Conservation (phyloP, 2,329 filamentous ascomycete genomes). For the Aspergillus phoenicis region DNA sequence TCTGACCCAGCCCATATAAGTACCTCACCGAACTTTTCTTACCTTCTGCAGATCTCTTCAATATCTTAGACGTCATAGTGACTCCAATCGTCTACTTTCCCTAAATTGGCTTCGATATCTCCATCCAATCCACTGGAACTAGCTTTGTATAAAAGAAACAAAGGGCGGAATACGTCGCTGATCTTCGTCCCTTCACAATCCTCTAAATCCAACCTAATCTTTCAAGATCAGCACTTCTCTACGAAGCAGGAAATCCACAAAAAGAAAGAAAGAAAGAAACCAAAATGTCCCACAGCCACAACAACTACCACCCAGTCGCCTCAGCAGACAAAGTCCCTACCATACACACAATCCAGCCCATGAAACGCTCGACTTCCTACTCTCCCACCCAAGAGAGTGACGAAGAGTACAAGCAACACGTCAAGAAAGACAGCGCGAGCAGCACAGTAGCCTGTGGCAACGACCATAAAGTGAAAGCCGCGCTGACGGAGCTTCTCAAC, state of each 20-base stretch:
- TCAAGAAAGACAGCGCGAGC: background rate
- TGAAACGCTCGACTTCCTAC: conserved; percentile 20
- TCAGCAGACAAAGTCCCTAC: conserved; percentile 21
- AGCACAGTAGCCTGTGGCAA: conserved; percentile 8
- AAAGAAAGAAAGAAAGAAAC: background rate
- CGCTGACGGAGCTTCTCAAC: conserved; percentile 64
- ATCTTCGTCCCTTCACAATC: too few relatives aligned
- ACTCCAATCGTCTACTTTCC: background rate
- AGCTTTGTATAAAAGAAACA: background rate
- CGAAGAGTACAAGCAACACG: background rate
- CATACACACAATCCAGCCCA: conserved; percentile 3
- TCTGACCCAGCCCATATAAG: background rate
- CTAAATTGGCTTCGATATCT: background rate
- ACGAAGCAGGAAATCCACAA: too few relatives aligned
- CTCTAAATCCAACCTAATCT: too few relatives aligned
- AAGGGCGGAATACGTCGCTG: background rate
- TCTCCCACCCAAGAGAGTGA: background rate
- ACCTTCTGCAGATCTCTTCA: conserved; percentile 53
- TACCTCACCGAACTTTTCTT: conserved; percentile 43
- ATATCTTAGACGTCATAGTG: conserved; percentile 6
- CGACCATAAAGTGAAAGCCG: conserved; percentile 54
- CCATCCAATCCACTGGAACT: background rate
- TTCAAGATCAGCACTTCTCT: too few relatives aligned
- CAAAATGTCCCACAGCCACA: background rate
- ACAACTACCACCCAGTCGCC: conserved; percentile 11